A percentile compares a stretch with the other conserved stretches of the same genome.
Conservation (phyloP, 257 asterid genomes). For the Primulina tabacum region DNA sequence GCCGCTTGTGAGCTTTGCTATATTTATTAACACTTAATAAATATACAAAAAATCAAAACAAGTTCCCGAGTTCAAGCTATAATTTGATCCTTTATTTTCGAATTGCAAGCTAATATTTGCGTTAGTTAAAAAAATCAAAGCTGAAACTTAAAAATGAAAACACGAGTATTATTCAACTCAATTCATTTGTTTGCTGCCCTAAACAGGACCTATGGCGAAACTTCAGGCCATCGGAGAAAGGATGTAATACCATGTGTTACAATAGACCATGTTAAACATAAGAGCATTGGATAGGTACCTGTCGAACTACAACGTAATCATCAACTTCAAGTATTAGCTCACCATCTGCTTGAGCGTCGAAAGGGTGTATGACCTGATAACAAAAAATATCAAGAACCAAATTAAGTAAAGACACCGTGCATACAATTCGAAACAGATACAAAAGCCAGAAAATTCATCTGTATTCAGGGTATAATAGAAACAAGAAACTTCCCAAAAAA, state of each 20-base stretch:
- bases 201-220: background rate
- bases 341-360: slow-evolving; percentile 85
- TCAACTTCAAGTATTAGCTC: slow-evolving; percentile 73
- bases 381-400: slow-evolving; percentile 6
- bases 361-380: slow-evolving; percentile 73
- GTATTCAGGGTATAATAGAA: slow-evolving; percentile 11
- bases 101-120: too few relatives aligned
- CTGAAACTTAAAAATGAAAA: too few relatives aligned
- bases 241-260: background rate
- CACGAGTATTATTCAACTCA: background rate
- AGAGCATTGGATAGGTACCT: slow-evolving; percentile 42
- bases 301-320: slow-evolving; percentile 74
- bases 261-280: background rate
- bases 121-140: too few relatives aligned
- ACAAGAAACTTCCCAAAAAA: background rate
- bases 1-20: too few relatives aligned
- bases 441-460: background rate
- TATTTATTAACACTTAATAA: background rate
- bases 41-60: background rate
- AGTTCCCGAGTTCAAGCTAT: too few relatives aligned
- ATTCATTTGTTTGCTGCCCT: background rate
- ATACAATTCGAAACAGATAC: background rate
- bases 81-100: too few relatives aligned
- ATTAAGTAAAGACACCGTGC: background rate
- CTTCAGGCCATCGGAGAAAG: background rate